Base-by-base conservation (phyloP, 2,329 filamentous ascomycete species). In the Aschersonia sp. region DNA sequence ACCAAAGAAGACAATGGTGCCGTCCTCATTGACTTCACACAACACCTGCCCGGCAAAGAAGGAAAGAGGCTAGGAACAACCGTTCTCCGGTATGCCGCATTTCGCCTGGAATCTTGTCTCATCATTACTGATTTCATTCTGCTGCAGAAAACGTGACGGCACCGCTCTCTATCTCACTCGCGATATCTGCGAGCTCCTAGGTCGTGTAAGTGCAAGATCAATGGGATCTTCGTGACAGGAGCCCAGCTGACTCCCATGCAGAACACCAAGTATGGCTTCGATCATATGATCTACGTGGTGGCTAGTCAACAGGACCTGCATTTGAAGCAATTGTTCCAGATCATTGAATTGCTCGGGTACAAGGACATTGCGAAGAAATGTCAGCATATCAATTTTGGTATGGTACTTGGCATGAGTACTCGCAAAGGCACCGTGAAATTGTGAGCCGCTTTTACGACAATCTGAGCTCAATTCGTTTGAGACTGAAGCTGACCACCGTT, bases 201-300 rank as follows among this genome's bases (percentile, higher is more conserved):
- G 79, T 57, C 77, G 85, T 48, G 54, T 58, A 53, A 50, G 55
- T 53, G 8, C 30, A 6, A 43, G 22, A 5, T 11, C 31, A 22
- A 29, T 14, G 14, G 22, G 22, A 22, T 33, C 35, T 10, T 33
- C 14, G n/a, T 45, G 31, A 8, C n/a, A 31, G n/a, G 14, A 10
- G 14, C 35, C 49, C 49, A 22, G 49, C 10, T 7, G 39, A 9
- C n/a, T 33, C 41, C 6, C 10, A 41, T 43, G 42, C 5, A 56
- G 55, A 55, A 76, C 44, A 70, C 80, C 29, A 73, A 75, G 57
- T 78, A 79, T 65, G 61, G 78, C 1, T 87, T 86, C 56, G 83
- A 87, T 64, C 78, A 85, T 57, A 86, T 87, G 83, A 82, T 87
- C 43, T 87, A 87, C 56, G 83, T 88, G 5, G 79, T 87, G 29